Evolutionary conservation across 768 basidiomycete genomes (phyloP).

Genomic region (Amanita phalloides): DNA sequence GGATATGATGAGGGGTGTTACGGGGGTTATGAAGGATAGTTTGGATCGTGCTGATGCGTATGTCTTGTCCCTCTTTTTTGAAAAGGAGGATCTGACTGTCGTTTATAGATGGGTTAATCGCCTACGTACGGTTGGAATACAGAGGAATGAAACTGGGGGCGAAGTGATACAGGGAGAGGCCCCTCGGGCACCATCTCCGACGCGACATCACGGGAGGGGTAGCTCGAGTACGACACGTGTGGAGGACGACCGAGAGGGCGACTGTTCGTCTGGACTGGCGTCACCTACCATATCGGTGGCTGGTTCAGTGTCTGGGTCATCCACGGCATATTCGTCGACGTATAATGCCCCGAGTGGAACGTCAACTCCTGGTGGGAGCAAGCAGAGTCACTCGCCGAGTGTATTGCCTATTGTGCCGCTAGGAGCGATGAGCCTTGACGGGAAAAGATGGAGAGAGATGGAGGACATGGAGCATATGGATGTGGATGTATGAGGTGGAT

Average conservation of each 20-base stretch:
- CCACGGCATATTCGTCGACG: constrained; percentile 17
- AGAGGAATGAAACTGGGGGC: constrained; percentile 30
- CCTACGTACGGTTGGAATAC: constrained; percentile 65
- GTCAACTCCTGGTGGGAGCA: constrained; percentile 20
- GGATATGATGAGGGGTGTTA: constrained; percentile 87
- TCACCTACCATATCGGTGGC: background rate
- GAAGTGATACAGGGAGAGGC: constrained; percentile 10
- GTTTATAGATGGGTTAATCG: constrained; percentile 69
- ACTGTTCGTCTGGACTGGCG: constrained; percentile 8
- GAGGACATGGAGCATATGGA: constrained; percentile 17
- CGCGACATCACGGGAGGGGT: constrained; percentile 12
- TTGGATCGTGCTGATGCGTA: constrained; percentile 82
- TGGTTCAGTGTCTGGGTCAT: constrained; percentile 15
- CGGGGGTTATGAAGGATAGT: constrained; percentile 80
- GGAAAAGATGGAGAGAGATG: constrained; percentile 12
- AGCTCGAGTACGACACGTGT: constrained; percentile 7
- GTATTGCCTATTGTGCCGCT: constrained; percentile 16
- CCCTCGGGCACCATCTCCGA: constrained; percentile 7
- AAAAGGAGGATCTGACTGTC: background rate
- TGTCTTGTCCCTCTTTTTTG: constrained; percentile 17
- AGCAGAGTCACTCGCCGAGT: constrained; percentile 1
- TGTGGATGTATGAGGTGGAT: constrained; percentile 11
- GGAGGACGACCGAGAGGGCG: constrained; percentile 15
- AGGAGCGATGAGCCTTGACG: constrained; percentile 20
- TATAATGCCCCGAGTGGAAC: constrained; percentile 18